Conservation (phyloP, 208 protist species). For the Phytomonas serpens region DNA sequence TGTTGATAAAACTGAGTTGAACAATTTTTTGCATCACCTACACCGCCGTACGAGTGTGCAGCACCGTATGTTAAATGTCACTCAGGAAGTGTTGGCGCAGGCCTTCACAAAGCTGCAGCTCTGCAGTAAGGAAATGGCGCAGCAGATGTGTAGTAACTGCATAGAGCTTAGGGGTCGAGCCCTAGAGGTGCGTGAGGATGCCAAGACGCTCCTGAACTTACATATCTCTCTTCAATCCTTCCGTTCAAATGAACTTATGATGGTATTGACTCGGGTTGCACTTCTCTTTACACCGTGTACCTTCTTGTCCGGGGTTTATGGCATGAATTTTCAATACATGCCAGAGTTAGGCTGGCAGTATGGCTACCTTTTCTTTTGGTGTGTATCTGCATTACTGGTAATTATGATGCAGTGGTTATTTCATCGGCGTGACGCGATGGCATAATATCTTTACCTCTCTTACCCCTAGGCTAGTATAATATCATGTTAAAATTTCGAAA, state of each 20-base stretch:
- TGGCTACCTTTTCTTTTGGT: conserved; percentile 68
- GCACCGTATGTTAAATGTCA: conserved; percentile 70
- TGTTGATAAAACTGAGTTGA: conserved; percentile 73
- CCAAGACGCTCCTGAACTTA: conserved; percentile 74
- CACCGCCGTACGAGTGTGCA: conserved; percentile 81
- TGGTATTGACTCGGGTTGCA: conserved; percentile 77
- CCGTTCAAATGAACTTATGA: conserved; percentile 85
- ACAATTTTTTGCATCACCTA: conserved; percentile 80
- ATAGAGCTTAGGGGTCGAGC: conserved; percentile 66
- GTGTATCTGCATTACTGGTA: conserved; percentile 39
- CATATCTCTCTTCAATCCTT: conserved; percentile 79
- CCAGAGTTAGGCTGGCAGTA: conserved; percentile 67
- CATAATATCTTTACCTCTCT: conserved; percentile 9
- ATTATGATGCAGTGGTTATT: conserved; percentile 58
- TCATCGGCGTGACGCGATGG: conserved; percentile 10
- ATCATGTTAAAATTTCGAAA: background rate
- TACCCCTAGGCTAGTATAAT: background rate
- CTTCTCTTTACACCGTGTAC: conserved; percentile 83
- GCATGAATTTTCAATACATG: conserved; percentile 86
- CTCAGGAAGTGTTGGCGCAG: conserved; percentile 46
- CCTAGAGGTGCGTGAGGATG: conserved; percentile 73
- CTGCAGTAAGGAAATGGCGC: conserved; percentile 61
- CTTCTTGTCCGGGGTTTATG: conserved; percentile 84
- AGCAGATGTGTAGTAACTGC: conserved; percentile 65
- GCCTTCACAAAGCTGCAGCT: conserved; percentile 72